These are phyloP conservation scores for Paecilomyces sp. DNA, from an alignment of 2,329 filamentous ascomycete species.

Conservation along the genomic window DNA sequence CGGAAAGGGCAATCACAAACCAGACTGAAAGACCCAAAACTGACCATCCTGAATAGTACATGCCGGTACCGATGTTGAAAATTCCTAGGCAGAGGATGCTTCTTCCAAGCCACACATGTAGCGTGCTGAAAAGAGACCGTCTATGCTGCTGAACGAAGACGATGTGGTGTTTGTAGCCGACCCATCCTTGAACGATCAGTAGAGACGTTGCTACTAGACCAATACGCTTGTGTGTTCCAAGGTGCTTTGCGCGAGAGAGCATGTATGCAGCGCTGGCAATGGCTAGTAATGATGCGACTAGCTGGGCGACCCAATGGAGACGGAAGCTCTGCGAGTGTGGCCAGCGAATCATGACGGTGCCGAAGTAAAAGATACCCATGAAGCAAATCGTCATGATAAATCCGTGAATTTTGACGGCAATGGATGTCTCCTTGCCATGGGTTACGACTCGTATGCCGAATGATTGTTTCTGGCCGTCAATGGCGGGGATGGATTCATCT, in stretches of 20 bases:
- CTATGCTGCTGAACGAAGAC: conserved; percentile 8
- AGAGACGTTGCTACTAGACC: conserved; percentile 4
- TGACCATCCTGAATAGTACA: conserved; percentile 7
- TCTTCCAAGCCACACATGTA: conserved; percentile 8
- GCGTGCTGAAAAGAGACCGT: conserved; percentile 5
- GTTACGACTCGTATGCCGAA: neutral
- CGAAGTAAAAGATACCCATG: conserved; percentile 7
- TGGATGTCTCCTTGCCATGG: neutral
- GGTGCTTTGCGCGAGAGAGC: conserved; percentile 5
- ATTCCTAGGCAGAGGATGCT: conserved; percentile 6
- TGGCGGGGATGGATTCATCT: conserved; percentile 1
- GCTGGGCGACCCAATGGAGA: conserved; percentile 9
- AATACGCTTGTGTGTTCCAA: conserved; percentile 7
- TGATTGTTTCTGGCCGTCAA: conserved; percentile 1
- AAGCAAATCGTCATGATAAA: conserved; percentile 8
- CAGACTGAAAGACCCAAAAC: conserved; percentile 3
- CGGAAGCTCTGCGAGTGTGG: conserved; percentile 6
- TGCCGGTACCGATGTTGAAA: conserved; percentile 7
- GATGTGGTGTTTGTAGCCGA: conserved; percentile 9
- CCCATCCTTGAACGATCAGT: conserved; percentile 5
- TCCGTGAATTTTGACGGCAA: conserved; percentile 7
- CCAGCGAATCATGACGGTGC: conserved; percentile 5
- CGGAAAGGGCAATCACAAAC: conserved; percentile 5
- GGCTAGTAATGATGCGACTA: conserved; percentile 6
- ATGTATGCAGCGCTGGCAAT: conserved; percentile 8